These are phyloP conservation scores for Kuraishia hungarica DNA, from an alignment of 805 yeast species.

Conservation along the genomic window DNA sequence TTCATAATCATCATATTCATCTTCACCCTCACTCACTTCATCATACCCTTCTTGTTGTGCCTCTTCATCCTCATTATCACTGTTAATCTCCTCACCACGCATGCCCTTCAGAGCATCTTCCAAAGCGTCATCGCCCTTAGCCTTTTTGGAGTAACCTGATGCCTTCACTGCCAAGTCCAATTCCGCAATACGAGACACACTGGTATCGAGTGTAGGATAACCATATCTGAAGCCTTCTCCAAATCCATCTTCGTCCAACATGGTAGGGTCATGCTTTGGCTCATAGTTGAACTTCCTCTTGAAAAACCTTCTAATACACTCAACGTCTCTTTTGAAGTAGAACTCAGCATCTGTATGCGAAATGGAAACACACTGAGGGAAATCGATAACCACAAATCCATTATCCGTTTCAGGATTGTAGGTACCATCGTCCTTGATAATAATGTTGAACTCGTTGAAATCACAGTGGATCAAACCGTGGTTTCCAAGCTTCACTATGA, in stretches of 20 bases:
- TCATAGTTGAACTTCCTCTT: constrained; percentile 65
- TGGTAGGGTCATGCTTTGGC: constrained; percentile 58
- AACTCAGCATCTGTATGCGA: constrained; percentile 84
- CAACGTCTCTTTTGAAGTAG: constrained; percentile 88
- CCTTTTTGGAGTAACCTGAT: constrained; percentile 62
- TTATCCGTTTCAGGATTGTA: constrained; percentile 41
- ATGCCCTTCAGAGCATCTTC: constrained; percentile 68
- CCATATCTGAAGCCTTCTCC: constrained; percentile 74
- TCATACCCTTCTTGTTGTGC: constrained; percentile 14
- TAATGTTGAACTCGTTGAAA: constrained; percentile 92
- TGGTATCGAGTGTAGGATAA: constrained; percentile 74
- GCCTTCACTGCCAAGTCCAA: constrained; percentile 88
- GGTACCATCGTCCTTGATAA: constrained; percentile 53
- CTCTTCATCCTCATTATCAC: constrained; percentile 13
- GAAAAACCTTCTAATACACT: constrained; percentile 81
- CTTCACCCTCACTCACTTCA: constrained; percentile 27
- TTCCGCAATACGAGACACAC: constrained; percentile 56
- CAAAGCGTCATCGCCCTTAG: constrained; percentile 46
- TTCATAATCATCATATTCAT: constrained; percentile 25
- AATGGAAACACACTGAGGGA: constrained; percentile 95
- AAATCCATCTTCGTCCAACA: constrained; percentile 71
- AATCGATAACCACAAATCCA: constrained; percentile 89
- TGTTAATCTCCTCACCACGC: constrained; percentile 35
- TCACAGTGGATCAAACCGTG: constrained; percentile 95
- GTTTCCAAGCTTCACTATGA: constrained; percentile 75